Base-by-base conservation (phyloP, 2,329 filamentous ascomycete species). In the Talaromyces piceae region DNA sequence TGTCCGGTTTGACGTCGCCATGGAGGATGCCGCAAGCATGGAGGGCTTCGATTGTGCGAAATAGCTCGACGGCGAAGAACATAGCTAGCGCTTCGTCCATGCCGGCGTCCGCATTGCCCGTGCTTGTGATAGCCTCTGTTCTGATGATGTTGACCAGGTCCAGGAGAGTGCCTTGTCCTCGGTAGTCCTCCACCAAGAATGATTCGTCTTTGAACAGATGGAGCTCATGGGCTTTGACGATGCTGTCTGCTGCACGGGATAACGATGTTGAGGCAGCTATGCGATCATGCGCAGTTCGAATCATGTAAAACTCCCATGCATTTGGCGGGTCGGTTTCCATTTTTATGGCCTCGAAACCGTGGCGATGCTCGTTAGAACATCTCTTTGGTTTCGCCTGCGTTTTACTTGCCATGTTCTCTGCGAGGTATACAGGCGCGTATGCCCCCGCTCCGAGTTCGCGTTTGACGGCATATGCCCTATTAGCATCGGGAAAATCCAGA, bases 251-350 rank as follows among this genome's bases (percentile, higher is more conserved):
- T 0, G 86, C 85, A 12, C 91, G 83, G 6, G 70, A 58, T 54
- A 86, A 73, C 26, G 79, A 80, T 1, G 84, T 77, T 5, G 60
- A 59, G 7, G 58, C 56, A 0, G 84, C 86, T 0, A 98, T 76
- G 1, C 93, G 86, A 20, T 80, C 75, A 57, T 91, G 88, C 1
- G 87, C 83, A 50, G 89, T 81, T 1, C 88, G 85, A 74, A 97
- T 89, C 69, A 98, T 94, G 70, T 95, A 87, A 64, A 97, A 98
- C 65, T 98, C 93, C 93, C 93, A 98, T 0, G 87, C 78, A 4
- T 84, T 86, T 0, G 91, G 88, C 0, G 91, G 89, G 27, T 86
- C 67, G 11, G 67, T 81, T 71, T 98, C 93, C 82, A 95, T 91
- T 70, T 98, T 98, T 59, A 98, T 77, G 1, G 93, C 93, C 68